Evolutionary conservation across 176 grass and related monocot genomes (phyloP).

Genomic region (Carex kokanica): DNA sequence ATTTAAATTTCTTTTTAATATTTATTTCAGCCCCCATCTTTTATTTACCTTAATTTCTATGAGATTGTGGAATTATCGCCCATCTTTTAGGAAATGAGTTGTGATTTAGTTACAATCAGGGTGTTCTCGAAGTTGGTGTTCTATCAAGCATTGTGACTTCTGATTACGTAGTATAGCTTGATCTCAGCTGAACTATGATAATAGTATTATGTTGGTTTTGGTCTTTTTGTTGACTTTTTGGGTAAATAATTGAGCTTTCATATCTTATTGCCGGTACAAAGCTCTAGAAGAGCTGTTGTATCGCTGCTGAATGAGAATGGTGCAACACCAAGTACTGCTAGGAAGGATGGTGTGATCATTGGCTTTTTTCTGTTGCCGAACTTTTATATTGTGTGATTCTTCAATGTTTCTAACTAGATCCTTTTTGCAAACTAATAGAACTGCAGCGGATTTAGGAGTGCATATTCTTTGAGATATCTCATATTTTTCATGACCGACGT

Average conservation of each 20-base stretch:
- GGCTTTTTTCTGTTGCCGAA: background rate
- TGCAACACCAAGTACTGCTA: background rate
- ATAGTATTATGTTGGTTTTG: background rate
- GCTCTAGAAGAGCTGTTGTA: background rate
- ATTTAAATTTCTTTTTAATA: background rate
- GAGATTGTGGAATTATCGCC: slow-evolving; percentile 3
- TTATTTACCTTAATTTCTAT: background rate
- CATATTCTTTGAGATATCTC: too few species aligned
- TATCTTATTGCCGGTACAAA: background rate
- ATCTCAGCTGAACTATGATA: background rate
- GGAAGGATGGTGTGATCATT: background rate
- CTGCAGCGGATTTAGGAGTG: too few species aligned
- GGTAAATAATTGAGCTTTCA: background rate
- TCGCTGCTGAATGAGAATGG: background rate
- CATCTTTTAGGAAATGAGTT: background rate
- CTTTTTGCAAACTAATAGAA: background rate
- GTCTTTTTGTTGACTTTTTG: background rate
- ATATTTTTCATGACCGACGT: too few species aligned
- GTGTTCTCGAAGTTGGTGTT: background rate
- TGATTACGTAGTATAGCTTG: background rate
- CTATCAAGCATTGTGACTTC: background rate
- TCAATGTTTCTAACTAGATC: background rate
- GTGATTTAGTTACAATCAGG: slow-evolving; percentile 4
- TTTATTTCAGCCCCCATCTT: background rate
- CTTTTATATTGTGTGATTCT: background rate